phyloP scores from a whole-genome alignment of 495 filamentous ascomycete genomes.

The Haplographium delicatum region DNA sequence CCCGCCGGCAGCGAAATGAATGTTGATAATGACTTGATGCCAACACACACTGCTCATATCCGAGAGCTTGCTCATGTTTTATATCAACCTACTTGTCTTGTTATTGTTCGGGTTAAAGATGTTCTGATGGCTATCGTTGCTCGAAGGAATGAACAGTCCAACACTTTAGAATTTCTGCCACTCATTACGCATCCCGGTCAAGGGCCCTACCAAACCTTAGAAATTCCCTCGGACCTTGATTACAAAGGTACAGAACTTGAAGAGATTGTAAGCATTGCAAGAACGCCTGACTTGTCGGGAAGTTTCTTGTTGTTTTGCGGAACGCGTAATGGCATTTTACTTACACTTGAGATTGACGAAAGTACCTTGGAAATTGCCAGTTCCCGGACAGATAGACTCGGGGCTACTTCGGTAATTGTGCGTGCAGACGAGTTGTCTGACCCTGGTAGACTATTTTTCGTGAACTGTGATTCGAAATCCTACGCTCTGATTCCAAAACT shows the following conservation, averaged over 20 bases:
- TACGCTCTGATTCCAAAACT: conserved; percentile 2
- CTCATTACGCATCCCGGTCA: background rate
- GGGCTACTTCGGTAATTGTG: conserved; percentile 13
- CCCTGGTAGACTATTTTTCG: conserved; percentile 12
- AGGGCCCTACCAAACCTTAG: too few species aligned
- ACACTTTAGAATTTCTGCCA: conserved; percentile 8
- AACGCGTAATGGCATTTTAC: conserved; percentile 16
- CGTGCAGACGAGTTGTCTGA: conserved; percentile 2
- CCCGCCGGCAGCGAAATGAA: background rate
- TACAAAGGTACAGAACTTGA: background rate
- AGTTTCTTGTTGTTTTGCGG: conserved; percentile 15
- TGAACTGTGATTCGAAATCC: conserved; percentile 21
- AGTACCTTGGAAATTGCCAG: conserved; percentile 3
- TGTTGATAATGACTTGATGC: background rate
- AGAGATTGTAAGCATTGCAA: conserved; percentile 19
- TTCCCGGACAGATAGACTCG: conserved; percentile 12
- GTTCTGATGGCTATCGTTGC: conserved; percentile 13
- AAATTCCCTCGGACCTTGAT: background rate
- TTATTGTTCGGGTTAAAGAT: background rate
- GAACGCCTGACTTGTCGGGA: background rate
- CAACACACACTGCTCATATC: background rate
- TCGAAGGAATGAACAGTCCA: background rate
- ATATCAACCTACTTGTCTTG: conserved; percentile 5
- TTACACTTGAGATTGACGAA: conserved; percentile 16
- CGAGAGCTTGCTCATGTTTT: conserved; percentile 10